These are phyloP conservation scores for sweet orange (Citrus sinensis) DNA, from an alignment of 345 rosid species.

Conservation along the genomic window DNA sequence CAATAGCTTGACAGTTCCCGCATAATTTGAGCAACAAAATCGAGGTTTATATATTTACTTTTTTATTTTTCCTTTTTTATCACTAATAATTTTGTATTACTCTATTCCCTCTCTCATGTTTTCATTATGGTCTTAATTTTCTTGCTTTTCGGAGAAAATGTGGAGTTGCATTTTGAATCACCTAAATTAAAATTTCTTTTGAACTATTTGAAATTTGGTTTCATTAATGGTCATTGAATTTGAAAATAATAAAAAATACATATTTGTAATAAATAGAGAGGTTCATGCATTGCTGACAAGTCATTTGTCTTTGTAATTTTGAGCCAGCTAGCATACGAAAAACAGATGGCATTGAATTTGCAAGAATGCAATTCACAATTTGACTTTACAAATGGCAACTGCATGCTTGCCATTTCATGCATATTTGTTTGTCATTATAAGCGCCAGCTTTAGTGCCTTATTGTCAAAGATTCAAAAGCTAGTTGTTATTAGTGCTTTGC, in stretches of 20 bases:
- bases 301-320: not conserved
- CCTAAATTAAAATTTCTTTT: not conserved
- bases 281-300: conserved; percentile 29
- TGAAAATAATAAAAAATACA: not conserved
- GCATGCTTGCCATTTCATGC: not conserved
- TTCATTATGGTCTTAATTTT: not conserved
- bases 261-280: not conserved
- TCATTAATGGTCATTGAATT: not conserved
- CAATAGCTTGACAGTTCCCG: not conserved
- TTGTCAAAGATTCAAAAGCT: too few species aligned
- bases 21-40: not conserved
- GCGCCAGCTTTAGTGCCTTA: too few species aligned
- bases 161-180: not conserved
- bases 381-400: not conserved
- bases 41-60: not conserved
- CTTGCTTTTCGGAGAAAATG: not conserved
- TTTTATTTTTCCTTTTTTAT: not conserved
- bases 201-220: not conserved
- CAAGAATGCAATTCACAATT: not conserved
- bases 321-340: not conserved
- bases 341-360: conserved; percentile 1
- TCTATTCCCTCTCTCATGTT: not conserved
- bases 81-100: not conserved
- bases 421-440: not conserved
- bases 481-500: too few species aligned